These are phyloP conservation scores for Oryza punctata DNA, from an alignment of 176 grass and related monocot genomes.

Conservation along the genomic window DNA sequence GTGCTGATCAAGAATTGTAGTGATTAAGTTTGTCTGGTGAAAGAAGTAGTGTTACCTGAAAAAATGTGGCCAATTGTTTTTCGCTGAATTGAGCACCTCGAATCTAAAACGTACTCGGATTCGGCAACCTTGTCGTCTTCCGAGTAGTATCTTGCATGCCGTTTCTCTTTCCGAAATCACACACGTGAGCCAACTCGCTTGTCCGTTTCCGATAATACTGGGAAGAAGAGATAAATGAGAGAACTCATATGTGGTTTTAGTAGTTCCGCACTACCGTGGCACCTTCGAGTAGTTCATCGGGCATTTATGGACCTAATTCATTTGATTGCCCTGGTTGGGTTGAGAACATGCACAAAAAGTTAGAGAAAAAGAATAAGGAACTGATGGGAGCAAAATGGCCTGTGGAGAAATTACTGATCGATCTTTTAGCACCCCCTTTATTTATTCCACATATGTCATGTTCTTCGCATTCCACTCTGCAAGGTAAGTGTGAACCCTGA, in stretches of 20 bases:
- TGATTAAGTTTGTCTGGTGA: not conserved
- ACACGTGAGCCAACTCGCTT: not conserved
- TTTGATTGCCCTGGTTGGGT: slow-evolving; percentile 1
- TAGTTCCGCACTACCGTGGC: slow-evolving; percentile 2
- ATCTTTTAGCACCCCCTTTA: not conserved
- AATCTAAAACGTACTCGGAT: not conserved
- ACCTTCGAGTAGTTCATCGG: not conserved
- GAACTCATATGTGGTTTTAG: not conserved
- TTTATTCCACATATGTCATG: not conserved
- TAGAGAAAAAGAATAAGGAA: not conserved
- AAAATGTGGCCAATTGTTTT: not conserved
- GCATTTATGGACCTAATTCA: not conserved
- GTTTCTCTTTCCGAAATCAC: not conserved
- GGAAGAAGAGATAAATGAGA: not conserved
- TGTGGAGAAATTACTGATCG: not conserved
- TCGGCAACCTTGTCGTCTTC: not conserved
- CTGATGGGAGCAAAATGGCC: not conserved
- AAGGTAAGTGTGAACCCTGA: not conserved
- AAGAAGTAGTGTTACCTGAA: not conserved
- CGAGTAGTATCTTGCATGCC: not conserved
- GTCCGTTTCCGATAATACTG: not conserved
- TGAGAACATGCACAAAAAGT: not conserved
- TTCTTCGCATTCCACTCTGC: not conserved
- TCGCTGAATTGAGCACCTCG: not conserved
- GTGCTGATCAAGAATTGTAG: not conserved